Evolutionary conservation across 306 rosid genomes (phyloP).

Genomic region (Fragaria ananassa): DNA sequence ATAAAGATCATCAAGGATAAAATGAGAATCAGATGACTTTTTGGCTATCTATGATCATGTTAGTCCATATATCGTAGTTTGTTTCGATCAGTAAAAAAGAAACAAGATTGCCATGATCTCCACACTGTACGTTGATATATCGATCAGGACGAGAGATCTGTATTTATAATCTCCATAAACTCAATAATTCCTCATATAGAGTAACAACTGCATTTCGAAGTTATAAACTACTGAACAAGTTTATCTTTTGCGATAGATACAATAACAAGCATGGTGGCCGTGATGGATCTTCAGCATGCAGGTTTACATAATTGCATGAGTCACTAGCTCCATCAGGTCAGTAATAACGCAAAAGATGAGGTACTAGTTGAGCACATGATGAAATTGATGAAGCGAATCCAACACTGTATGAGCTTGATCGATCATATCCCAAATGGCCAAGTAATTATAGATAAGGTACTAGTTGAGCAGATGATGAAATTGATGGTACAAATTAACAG

Average conservation of each 20-base stretch:
- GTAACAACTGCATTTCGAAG: not conserved
- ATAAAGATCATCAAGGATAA: not conserved
- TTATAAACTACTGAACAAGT: not conserved
- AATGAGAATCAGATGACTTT: not conserved
- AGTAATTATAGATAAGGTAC: no score
- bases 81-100: not conserved
- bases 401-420: no score
- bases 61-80: not conserved
- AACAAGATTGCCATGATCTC: not conserved
- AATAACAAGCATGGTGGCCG: conserved; percentile 44
- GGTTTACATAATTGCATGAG: conserved; percentile 45
- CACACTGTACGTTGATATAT: conserved; percentile 36
- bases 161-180: conserved; percentile 30
- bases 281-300: conserved; percentile 58
- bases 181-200: not conserved
- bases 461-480: no score
- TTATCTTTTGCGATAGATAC: conserved; percentile 36
- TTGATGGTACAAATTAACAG: no score
- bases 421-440: no score
- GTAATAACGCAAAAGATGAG: conserved; percentile 23
- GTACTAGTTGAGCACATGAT: no score
- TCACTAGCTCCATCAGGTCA: conserved; percentile 33
- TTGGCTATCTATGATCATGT: not conserved
- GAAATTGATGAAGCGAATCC: no score
- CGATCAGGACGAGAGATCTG: not conserved